Evolutionary conservation across 129 eudicot species (phyloP).

Genomic region (Pittosporum tobira): DNA sequence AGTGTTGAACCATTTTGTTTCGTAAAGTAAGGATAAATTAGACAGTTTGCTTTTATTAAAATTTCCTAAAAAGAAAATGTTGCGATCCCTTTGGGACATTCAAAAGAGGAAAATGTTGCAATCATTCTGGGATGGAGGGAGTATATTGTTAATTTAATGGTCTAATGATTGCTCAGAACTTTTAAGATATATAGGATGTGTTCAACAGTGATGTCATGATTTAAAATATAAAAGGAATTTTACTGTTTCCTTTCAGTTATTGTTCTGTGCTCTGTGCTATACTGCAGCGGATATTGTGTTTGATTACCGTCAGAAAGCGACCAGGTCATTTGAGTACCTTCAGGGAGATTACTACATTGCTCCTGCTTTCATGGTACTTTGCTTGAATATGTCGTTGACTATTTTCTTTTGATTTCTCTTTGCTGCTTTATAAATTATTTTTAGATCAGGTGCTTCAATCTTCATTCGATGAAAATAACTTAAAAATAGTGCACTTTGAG

Average conservation of each 20-base stretch:
- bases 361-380: constrained; percentile 80
- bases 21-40: no score
- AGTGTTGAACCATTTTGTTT: no score
- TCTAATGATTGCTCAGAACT: neutral
- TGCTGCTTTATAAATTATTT: neutral
- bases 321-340: constrained; percentile 88
- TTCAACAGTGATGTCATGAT: neutral
- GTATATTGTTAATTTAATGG: neutral
- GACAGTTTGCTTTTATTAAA: no score
- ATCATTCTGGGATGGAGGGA: no score
- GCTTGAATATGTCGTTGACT: neutral
- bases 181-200: neutral
- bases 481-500: no score
- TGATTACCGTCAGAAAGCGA: constrained; percentile 90
- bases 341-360: constrained; percentile 98
- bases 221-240: neutral
- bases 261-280: neutral
- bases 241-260: neutral
- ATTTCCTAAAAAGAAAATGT: no score
- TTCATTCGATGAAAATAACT: no score
- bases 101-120: no score
- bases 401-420: no score
- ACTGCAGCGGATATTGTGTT: constrained; percentile 95
- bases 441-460: no score
- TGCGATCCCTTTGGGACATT: no score